Conservation (phyloP, 768 basidiomycete genomes). For the Mycena albidolilacea region DNA sequence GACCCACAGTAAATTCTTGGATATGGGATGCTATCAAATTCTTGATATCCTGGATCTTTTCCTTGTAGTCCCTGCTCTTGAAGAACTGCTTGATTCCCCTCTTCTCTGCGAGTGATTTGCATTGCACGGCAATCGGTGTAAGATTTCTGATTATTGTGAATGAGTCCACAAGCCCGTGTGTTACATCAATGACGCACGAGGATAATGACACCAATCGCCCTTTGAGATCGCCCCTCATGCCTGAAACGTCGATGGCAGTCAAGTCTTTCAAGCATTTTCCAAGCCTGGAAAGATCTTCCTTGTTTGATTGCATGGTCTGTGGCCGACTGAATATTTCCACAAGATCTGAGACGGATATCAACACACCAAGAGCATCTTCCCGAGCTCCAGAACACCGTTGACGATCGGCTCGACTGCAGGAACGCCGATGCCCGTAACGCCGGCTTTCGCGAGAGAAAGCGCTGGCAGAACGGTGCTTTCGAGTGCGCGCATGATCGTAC, state of each 20-base stretch:
- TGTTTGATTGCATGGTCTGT: slow-evolving; percentile 11
- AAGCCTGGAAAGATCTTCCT: slow-evolving; percentile 1
- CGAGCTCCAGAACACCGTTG: not conserved
- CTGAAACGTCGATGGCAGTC: not conserved
- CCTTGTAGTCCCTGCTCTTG: slow-evolving; percentile 5
- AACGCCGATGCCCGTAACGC: slow-evolving; percentile 6
- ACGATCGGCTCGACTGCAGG: not conserved
- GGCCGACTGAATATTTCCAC: too few relatives aligned
- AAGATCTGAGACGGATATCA: not conserved
- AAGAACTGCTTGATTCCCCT: not conserved
- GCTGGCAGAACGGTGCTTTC: not conserved
- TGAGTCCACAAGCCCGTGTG: not conserved
- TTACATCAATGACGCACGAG: not conserved
- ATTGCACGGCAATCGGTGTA: not conserved
- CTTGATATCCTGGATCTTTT: not conserved
- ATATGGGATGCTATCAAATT: slow-evolving; percentile 1
- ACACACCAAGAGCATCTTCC: slow-evolving; percentile 4
- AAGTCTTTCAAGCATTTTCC: not conserved
- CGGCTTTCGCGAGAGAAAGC: not conserved
- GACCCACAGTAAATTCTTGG: slow-evolving; percentile 1
- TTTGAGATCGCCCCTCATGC: not conserved
- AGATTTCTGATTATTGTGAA: not conserved
- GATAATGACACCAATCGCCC: not conserved
- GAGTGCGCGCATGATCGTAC: too few relatives aligned
- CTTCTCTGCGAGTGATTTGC: not conserved